Evolutionary conservation across 495 filamentous ascomycete genomes (phyloP), one percentile per base, ranked within the genome.

Genomic region (Aspergillus panamensis): DNA sequence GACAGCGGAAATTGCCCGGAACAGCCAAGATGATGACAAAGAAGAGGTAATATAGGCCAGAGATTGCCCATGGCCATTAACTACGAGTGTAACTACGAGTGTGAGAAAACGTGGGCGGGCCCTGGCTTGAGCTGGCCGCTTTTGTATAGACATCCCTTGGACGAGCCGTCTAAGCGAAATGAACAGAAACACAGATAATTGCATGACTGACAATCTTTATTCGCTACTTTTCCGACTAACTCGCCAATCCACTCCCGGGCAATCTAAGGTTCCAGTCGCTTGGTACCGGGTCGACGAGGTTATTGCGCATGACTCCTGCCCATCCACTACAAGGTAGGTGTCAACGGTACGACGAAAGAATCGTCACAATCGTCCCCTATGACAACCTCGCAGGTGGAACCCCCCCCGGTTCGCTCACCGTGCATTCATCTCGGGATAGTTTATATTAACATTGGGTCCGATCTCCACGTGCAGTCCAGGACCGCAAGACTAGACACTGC

Each of bases 351-450:
- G 48, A 63, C 69, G 32, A 69, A 57, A 3, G 48, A 49, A 35
- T 70, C 62, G 55, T 76, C 61, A 4, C 71, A 77, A 54, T 82
- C 76, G 61, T 78, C 67, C 2, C 73, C 78, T 53, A 81, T 78
- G 0, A 48, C 30, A 13, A 75, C 57, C 7, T 62, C 62, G 37
- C 57, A 51, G 14, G 74, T 77, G 57, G 69, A 77, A 53, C 76
- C 74, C 45, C 73, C 59, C 59, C 37, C 25, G 32, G 43, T 62
- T 51, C 30, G 68, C 68, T 29, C 69, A 56, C 30, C 78, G 70
- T 45, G 61, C 60, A 55, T 70, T 62, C 17, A 78, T 67, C 17
- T 72, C 69, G 7, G 73, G 74, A 35, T 78, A 71, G 57, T 82
- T 69, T 48, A 82, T 76, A 3, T 67, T 70, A 1, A 79, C 76